These are phyloP conservation scores for Phytophthora multivora DNA, from an alignment of 352 stramenopile species.

Conservation along the genomic window DNA sequence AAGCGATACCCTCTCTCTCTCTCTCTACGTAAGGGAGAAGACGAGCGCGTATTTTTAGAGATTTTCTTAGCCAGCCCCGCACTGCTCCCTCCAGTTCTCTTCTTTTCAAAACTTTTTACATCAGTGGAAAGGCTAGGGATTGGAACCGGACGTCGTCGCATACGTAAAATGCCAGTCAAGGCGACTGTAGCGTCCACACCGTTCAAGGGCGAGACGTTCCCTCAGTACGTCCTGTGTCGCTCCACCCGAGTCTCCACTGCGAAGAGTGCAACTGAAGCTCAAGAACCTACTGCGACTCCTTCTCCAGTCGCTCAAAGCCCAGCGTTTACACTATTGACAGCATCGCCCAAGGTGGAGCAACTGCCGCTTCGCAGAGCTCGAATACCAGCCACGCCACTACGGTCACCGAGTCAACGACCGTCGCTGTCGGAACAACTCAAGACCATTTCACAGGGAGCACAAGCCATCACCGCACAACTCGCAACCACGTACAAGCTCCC, in stretches of 20 bases:
- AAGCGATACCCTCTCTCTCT: too few species aligned
- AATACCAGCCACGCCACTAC: conserved; percentile 4
- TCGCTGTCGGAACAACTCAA: conserved; percentile 73
- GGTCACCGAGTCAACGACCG: conserved; percentile 30
- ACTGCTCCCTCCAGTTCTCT: not conserved
- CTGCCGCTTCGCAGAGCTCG: conserved; percentile 9
- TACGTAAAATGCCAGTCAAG: conserved; percentile 24
- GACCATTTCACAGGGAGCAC: conserved; percentile 50
- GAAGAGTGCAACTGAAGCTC: not conserved
- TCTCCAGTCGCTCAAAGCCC: not conserved
- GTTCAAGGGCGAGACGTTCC: conserved; percentile 75
- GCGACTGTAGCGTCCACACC: conserved; percentile 19
- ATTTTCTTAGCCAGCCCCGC: conserved; percentile 1
- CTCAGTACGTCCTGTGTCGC: conserved; percentile 56
- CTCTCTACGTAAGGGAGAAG: conserved; percentile 9
- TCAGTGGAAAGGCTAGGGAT: conserved; percentile 25
- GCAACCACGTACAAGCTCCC: conserved; percentile 47
- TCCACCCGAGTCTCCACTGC: conserved; percentile 11
- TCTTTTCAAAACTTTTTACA: not conserved
- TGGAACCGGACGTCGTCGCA: conserved; percentile 6
- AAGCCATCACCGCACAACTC: conserved; percentile 60
- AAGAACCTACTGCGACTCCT: not conserved
- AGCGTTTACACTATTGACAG: conserved; percentile 9
- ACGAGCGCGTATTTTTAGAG: conserved; percentile 26
- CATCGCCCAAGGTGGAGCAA: conserved; percentile 7